A percentile compares a stretch with the other conserved stretches of the same genome.
Conservation (phyloP, 2,329 filamentous ascomycete genomes). For the Nemania abortiva region DNA sequence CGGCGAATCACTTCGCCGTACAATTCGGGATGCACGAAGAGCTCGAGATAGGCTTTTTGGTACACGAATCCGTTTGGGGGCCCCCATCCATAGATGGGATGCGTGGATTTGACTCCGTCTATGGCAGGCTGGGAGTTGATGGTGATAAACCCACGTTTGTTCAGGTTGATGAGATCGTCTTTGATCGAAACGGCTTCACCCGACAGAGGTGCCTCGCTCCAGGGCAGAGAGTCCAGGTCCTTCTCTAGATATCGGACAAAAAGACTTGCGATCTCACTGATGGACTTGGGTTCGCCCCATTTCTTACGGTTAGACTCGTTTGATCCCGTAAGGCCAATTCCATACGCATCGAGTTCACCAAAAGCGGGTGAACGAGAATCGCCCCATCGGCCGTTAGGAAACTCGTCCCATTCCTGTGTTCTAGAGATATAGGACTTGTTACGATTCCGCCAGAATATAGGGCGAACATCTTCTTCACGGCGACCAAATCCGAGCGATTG, state of each 20-base stretch:
- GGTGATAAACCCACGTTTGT: slow-evolving; percentile 87
- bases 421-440: slow-evolving; percentile 95
- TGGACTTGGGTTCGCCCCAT: slow-evolving; percentile 86
- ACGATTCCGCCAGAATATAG: slow-evolving; percentile 98
- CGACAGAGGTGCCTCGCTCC: slow-evolving; percentile 92
- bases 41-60: slow-evolving; percentile 96
- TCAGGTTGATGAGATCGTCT: slow-evolving; percentile 81
- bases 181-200: slow-evolving; percentile 84
- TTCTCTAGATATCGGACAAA: slow-evolving; percentile 89
- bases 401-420: slow-evolving; percentile 99
- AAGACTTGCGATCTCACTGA: slow-evolving; percentile 83
- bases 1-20: slow-evolving; percentile 81
- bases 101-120: slow-evolving; percentile 87
- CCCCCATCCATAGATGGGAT: slow-evolving; percentile 93
- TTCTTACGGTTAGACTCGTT: slow-evolving; percentile 96
- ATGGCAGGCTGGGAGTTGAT: slow-evolving; percentile 98
- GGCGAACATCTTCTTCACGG: slow-evolving; percentile 93
- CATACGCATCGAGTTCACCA: slow-evolving; percentile 93
- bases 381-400: slow-evolving; percentile 98
- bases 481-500: slow-evolving; percentile 91
- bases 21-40: slow-evolving; percentile 84
- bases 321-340: slow-evolving; percentile 91
- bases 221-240: slow-evolving; percentile 84
- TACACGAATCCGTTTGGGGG: slow-evolving; percentile 96
- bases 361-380: slow-evolving; percentile 96